These are phyloP conservation scores for Lepidium sativum DNA, from an alignment of 345 rosid species.

Conservation along the genomic window DNA sequence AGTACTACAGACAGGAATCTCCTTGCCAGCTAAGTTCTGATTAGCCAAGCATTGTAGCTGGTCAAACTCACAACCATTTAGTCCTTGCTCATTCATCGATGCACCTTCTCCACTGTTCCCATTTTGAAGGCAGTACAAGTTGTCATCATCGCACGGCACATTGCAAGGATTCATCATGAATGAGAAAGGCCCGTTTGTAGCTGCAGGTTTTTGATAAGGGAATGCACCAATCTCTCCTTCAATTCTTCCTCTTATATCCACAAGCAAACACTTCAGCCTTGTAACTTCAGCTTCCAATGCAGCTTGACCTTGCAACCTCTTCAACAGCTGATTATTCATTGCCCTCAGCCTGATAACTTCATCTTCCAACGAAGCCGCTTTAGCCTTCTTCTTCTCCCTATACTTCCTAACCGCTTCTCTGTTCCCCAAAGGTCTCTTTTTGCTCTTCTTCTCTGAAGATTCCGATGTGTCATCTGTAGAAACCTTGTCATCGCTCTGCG, in stretches of 20 bases:
- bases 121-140: slow-evolving; percentile 51
- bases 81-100: slow-evolving; percentile 38
- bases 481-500: slow-evolving; percentile 45
- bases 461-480: slow-evolving; percentile 65
- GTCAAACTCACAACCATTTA: slow-evolving; percentile 61
- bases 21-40: slow-evolving; percentile 45
- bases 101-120: slow-evolving; percentile 42
- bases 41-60: slow-evolving; percentile 29
- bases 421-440: slow-evolving; percentile 74
- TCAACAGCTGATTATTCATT: slow-evolving; percentile 71
- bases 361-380: slow-evolving; percentile 84
- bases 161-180: slow-evolving; percentile 70
- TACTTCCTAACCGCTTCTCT: slow-evolving; percentile 91
- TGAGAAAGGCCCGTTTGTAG: slow-evolving; percentile 31
- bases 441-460: slow-evolving; percentile 48
- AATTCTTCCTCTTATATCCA: slow-evolving; percentile 85
- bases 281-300: slow-evolving; percentile 79
- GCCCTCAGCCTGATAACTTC: slow-evolving; percentile 61
- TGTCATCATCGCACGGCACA: slow-evolving; percentile 56
- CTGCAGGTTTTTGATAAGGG: slow-evolving; percentile 68
- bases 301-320: slow-evolving; percentile 86
- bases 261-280: slow-evolving; percentile 95
- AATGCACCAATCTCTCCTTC: slow-evolving; percentile 93
- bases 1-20: slow-evolving; percentile 36
- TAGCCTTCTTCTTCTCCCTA: slow-evolving; percentile 93